phyloP scores from a whole-genome alignment of 176 grass and related monocot species.

The Puccinellia tenuiflora region DNA sequence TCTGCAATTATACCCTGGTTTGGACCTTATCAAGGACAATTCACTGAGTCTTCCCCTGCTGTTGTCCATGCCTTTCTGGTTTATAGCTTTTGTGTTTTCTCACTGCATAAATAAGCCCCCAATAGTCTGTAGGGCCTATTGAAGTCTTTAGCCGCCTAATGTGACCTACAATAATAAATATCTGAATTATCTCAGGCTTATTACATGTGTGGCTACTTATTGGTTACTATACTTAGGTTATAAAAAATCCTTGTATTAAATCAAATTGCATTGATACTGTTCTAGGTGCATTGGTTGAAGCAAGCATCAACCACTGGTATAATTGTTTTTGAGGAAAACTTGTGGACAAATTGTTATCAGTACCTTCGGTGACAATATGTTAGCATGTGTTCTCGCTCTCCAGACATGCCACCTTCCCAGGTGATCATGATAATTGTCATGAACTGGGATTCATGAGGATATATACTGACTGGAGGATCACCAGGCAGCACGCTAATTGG shows the following conservation, averaged over 20 bases:
- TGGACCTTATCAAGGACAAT: background rate
- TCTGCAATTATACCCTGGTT: background rate
- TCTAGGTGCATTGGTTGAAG: background rate
- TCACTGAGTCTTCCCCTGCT: background rate
- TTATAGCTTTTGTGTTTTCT: background rate
- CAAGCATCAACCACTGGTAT: background rate
- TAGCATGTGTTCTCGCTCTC: background rate
- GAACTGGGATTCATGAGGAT: background rate
- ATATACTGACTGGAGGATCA: background rate
- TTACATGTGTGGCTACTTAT: background rate
- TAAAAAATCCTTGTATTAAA: background rate
- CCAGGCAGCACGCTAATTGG: background rate
- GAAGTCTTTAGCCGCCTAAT: background rate
- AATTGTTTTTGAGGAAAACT: background rate
- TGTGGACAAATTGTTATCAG: background rate
- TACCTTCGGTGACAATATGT: background rate
- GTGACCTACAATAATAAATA: background rate
- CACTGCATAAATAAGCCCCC: background rate
- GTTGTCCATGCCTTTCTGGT: background rate
- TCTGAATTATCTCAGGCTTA: background rate
- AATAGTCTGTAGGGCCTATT: background rate
- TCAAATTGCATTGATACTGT: background rate
- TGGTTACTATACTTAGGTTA: background rate
- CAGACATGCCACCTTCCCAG: background rate
- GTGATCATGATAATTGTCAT: slow-evolving; percentile 1